Base-by-base conservation (phyloP, 345 rosid species). In the Rhodamnia rubescens region DNA sequence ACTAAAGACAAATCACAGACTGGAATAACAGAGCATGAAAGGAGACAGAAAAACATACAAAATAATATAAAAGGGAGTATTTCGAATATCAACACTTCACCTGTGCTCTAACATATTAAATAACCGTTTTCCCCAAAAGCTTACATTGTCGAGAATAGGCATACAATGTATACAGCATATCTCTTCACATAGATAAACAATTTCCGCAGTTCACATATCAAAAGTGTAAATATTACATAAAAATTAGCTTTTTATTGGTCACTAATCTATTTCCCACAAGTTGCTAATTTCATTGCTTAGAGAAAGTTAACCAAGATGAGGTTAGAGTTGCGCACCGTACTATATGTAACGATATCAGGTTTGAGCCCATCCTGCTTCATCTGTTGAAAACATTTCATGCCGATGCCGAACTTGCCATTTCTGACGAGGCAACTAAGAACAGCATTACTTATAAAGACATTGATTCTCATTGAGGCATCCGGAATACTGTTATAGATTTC, bases 301-400 rank as follows among this genome's bases (percentile, higher is more conserved):
- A 69, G 80, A 69, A 69, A 52, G 20, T 82, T 82, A 36, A 82
- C 44, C 36, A 82, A 53, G 8, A 82, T 50, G 42, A 81, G 83
- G 44, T 36, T 36, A 69, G 80, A 69, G 47, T 69, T 27, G 56
- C 75, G 27, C 92, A 97, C 99, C 92, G 95, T 92, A 83, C 94
- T 97, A 87, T 95, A 97, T 0, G 99, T 94, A 78, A 97, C 87
- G 49, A 90, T 90, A 92, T 97, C 98, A n/a, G 99, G 99, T 88
- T 83, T 85, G 42, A 97, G 92, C 58, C 99, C 99, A 90, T 87
- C 87, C 44, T 86, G 95, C 97, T 95, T 95, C 99, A 95, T 97
- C 90, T 97, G 90, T 90, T 92, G 92, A 91, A 97, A 97, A 90
- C 93, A 84, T 85, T 91, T 92, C 85, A 95, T 83, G 89, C 95